Evolutionary conservation across 2,329 filamentous ascomycete genomes (phyloP), one percentile per base, ranked within the genome.

Genomic region (Nemania sp.): DNA sequence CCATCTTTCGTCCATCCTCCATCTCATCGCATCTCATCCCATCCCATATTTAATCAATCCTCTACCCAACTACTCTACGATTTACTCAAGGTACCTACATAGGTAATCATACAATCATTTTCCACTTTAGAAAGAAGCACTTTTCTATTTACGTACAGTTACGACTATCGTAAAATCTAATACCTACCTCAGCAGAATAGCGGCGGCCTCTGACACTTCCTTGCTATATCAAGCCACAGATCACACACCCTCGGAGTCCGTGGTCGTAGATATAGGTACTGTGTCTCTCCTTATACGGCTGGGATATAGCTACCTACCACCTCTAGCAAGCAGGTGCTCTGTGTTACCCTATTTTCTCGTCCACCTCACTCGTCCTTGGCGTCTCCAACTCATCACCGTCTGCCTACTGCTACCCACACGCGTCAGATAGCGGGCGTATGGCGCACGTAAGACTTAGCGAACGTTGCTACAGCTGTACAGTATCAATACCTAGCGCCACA

Each of bases 341-440:
- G 32, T 47, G 17, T 48, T 29, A 29, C 25, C 7, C 29, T 45
- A 21, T 20, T 21, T 34, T 21, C 21, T 48, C 25, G 21, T 47
- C 21, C 21, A 10, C 17, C 32, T 32, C 35, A 1, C 25, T 37
- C 32, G 47, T 57, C 25, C 60, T 63, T 63, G 60, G 60, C 60
- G 46, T 39, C 60, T 63, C 60, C 60, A 63, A 63, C 34, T 54
- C 57, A 34, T 49, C 40, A 48, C 32, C 32, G 18, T 29, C 25
- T 29, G 25, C 25, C 25, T 29, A 21, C 48, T 51, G 48, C 48
- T 39, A 60, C 57, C 57, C 52, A 60, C 52, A 51, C 39, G 21
- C 47, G 39, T 45, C 20, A 21, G 57, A 50, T 52, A 52, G 47
- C 43, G 18, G 48, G 42, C 32, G 13, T 52, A 53, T 60, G 48